phyloP scores from a whole-genome alignment of 768 basidiomycete species.

The Lactifluus pinguis region DNA sequence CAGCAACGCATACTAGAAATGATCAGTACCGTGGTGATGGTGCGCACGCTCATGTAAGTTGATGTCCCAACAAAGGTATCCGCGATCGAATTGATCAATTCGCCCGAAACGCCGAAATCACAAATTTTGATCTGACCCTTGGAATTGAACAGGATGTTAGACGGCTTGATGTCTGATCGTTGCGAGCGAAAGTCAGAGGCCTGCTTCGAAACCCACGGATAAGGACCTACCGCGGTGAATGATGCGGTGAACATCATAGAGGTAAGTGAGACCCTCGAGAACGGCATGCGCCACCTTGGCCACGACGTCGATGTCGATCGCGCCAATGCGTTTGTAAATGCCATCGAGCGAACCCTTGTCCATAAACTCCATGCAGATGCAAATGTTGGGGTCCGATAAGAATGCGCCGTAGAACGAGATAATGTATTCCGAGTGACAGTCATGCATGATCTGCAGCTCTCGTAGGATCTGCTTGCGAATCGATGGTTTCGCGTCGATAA shows the following conservation, averaged over 20 bases:
- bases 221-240: conserved; percentile 87
- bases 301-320: conserved; percentile 88
- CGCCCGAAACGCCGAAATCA: conserved; percentile 98
- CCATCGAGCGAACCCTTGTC: conserved; percentile 90
- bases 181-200: neutral
- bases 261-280: conserved; percentile 88
- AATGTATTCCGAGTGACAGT: conserved; percentile 88
- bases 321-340: conserved; percentile 92
- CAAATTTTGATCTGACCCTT: conserved; percentile 96
- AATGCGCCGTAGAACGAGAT: conserved; percentile 98
- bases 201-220: neutral
- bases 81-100: conserved; percentile 97
- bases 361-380: conserved; percentile 97
- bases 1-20: conserved; percentile 1
- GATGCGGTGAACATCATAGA: conserved; percentile 95
- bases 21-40: conserved; percentile 6
- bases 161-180: conserved; percentile 89
- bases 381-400: conserved; percentile 94
- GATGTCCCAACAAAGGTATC: conserved; percentile 99
- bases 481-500: conserved; percentile 93
- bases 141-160: conserved; percentile 94
- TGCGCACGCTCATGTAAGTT: conserved; percentile 96
- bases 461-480: conserved; percentile 96
- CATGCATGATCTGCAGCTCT: conserved; percentile 98
- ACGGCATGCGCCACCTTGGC: conserved; percentile 93